phyloP scores from a whole-genome alignment of 164 flowering plant species.

The Vitis vinifera region ASM3070453v1 NC_081822.1:14526001-14526500 shows the following conservation, averaged over 20 bases:
- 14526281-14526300: constrained; percentile 54
- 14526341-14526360: constrained; percentile 54
- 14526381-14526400: constrained; percentile 74
- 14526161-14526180: constrained; percentile 65
- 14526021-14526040: constrained; percentile 46
- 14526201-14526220: constrained; percentile 39
- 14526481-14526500: too few species aligned
- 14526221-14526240: constrained; percentile 17
- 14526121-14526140: constrained; percentile 48
- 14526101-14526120: constrained; percentile 51
- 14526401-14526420: constrained; percentile 72
- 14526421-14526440: constrained; percentile 65
- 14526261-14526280: constrained; percentile 58
- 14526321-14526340: constrained; percentile 57
- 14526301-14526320: constrained; percentile 35
- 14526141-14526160: constrained; percentile 52
- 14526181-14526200: constrained; percentile 47
- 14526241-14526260: constrained; percentile 27
- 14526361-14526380: constrained; percentile 60
- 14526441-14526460: constrained; percentile 33
- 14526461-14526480: too few species aligned
- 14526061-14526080: constrained; percentile 42
- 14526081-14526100: constrained; percentile 54
- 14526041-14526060: constrained; percentile 77
- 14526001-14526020: constrained; percentile 96